These are phyloP conservation scores for Microstegium vimineum DNA, from an alignment of 176 grass and related monocot species.

Conservation along the genomic window DNA sequence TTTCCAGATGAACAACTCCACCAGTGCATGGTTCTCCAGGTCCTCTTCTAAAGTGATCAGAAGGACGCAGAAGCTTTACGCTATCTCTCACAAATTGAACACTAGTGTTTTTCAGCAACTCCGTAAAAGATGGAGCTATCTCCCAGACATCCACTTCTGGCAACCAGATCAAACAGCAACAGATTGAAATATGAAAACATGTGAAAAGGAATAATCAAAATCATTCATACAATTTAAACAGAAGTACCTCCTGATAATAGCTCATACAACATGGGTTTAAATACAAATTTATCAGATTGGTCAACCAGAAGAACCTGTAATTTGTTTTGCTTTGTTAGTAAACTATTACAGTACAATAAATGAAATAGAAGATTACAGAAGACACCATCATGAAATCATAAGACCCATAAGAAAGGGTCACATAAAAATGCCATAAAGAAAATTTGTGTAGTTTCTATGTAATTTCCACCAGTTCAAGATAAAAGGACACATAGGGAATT, in stretches of 20 bases:
- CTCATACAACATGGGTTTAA: conserved; percentile 94
- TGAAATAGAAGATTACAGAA: not conserved
- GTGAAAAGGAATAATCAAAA: conserved; percentile 2
- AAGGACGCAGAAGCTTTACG: conserved; percentile 73
- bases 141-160: conserved; percentile 98
- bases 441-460: not conserved
- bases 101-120: conserved; percentile 73
- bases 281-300: conserved; percentile 98
- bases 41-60: conserved; percentile 63
- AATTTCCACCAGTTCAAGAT: not conserved
- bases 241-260: conserved; percentile 79
- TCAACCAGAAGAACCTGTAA: conserved; percentile 81
- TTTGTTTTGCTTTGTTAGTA: conserved; percentile 12
- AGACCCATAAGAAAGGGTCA: not conserved
- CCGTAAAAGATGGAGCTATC: conserved; percentile 81
- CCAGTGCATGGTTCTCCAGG: conserved; percentile 49
- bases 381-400: not conserved
- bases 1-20: conserved; percentile 81
- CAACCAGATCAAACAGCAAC: conserved; percentile 23
- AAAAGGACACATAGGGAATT: not conserved
- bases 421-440: not conserved
- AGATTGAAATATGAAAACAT: conserved; percentile 24
- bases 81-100: conserved; percentile 84
- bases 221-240: conserved; percentile 17
- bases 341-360: not conserved